These are phyloP conservation scores for Podila epicladia DNA, from an alignment of 192 early-diverging fungal species.

Conservation along the genomic window DNA sequence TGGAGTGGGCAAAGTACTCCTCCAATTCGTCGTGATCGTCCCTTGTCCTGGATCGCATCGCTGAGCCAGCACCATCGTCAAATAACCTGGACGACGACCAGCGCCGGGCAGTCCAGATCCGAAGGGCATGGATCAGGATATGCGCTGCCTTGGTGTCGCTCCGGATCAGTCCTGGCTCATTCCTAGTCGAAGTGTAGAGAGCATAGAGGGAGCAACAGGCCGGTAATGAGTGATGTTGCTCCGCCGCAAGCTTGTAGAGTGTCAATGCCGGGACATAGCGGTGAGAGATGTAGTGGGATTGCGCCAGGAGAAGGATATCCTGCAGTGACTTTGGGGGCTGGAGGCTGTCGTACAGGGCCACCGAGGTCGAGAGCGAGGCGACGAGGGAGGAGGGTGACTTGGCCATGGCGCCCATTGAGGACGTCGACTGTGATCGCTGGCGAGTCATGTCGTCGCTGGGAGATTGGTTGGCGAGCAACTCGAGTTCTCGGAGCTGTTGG, in stretches of 20 bases:
- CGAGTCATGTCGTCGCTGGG: conserved; percentile 11
- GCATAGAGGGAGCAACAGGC: conserved; percentile 43
- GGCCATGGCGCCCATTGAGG: conserved; percentile 17
- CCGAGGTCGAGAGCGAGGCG: conserved; percentile 23
- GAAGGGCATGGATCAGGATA: conserved; percentile 40
- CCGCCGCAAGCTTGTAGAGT: conserved; percentile 34
- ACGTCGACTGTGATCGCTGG: conserved; percentile 36
- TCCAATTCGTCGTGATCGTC: conserved; percentile 39
- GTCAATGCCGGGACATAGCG: conserved; percentile 38
- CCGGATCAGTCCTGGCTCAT: conserved; percentile 17
- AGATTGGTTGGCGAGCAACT: conserved; percentile 10
- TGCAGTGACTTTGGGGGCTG: conserved; percentile 34
- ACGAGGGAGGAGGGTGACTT: conserved; percentile 16
- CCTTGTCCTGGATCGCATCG: conserved; percentile 10
- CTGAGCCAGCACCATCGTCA: background rate
- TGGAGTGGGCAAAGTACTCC: conserved; percentile 46
- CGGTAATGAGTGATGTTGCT: conserved; percentile 35
- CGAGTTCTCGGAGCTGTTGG: conserved; percentile 16
- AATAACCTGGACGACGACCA: conserved; percentile 14
- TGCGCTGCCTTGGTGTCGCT: conserved; percentile 42
- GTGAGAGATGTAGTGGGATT: conserved; percentile 48
- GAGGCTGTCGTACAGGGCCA: conserved; percentile 18
- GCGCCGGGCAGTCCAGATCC: conserved; percentile 42
- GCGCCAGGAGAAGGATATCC: conserved; percentile 45
- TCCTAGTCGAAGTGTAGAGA: conserved; percentile 39